Percentiles rank a stretch among this genome's conserved stretches.
phyloP scores from a whole-genome alignment of 352 stramenopile genomes.

The Globisporangium okanoganense region DNA sequence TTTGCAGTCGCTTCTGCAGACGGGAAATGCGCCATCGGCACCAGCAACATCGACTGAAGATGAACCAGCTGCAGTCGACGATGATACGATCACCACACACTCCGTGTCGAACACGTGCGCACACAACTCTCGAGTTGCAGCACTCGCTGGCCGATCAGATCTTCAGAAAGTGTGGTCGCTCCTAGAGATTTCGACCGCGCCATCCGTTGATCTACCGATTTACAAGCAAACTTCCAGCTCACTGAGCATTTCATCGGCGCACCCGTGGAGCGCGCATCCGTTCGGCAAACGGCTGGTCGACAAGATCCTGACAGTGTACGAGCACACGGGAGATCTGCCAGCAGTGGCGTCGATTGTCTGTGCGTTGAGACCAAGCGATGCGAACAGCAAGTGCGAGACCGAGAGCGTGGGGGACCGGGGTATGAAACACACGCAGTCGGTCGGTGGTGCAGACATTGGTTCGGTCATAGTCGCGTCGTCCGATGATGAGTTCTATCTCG shows the following conservation, averaged over 20 bases:
- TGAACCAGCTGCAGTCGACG: background rate
- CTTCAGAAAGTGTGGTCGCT: constrained; percentile 83
- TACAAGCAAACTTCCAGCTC: constrained; percentile 28
- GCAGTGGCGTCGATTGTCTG: constrained; percentile 79
- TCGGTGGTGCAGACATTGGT: background rate
- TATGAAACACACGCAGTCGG: background rate
- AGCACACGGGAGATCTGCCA: constrained; percentile 70
- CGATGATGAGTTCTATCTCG: constrained; percentile 19
- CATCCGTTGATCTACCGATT: constrained; percentile 43
- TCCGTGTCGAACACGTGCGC: constrained; percentile 45
- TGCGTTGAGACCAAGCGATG: constrained; percentile 41
- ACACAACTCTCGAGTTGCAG: constrained; percentile 52
- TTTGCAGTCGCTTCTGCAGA: constrained; percentile 34
- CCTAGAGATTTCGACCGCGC: constrained; percentile 60
- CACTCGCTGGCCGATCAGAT: constrained; percentile 54
- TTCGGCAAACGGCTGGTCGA: constrained; percentile 74
- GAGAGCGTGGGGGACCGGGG: background rate
- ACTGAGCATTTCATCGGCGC: constrained; percentile 32
- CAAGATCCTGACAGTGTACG: constrained; percentile 77
- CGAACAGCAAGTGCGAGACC: constrained; percentile 5
- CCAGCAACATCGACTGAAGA: background rate
- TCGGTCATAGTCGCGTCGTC: constrained; percentile 8
- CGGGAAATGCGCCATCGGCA: background rate
- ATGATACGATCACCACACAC: constrained; percentile 1
- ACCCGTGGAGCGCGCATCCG: constrained; percentile 77